Conservation (phyloP, 352 stramenopile genomes). For the Phytophthora uliginosa region DNA sequence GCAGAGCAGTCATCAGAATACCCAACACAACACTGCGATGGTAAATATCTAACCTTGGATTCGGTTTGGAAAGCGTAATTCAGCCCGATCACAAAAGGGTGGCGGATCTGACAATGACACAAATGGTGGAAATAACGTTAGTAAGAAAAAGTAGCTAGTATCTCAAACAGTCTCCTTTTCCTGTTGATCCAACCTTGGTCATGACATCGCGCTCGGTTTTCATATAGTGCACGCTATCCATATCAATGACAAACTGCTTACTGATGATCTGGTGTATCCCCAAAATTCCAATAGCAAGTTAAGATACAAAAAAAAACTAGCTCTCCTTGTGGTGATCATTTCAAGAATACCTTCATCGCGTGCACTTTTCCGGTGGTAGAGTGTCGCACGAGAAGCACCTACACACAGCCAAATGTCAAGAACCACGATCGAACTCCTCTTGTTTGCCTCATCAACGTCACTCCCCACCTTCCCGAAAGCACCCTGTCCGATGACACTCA, state of each 20-base stretch:
- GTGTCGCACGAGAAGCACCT: constrained; percentile 85
- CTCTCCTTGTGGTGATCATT: not conserved
- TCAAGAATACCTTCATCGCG: constrained; percentile 78
- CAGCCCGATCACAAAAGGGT: constrained; percentile 86
- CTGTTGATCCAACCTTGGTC: constrained; percentile 65
- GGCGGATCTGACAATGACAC: constrained; percentile 59
- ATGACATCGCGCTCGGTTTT: constrained; percentile 88
- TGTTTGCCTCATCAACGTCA: not conserved
- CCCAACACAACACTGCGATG: not conserved
- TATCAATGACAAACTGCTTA: constrained; percentile 85
- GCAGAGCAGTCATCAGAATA: constrained; percentile 3
- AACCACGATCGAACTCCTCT: not conserved
- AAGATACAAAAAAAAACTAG: too few relatives aligned
- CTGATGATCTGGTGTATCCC: constrained; percentile 77
- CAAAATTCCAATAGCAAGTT: not conserved
- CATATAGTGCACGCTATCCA: constrained; percentile 85
- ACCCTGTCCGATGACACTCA: constrained; percentile 96
- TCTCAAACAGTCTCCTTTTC: not conserved
- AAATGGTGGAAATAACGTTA: not conserved
- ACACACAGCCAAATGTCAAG: not conserved
- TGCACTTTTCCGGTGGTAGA: constrained; percentile 64
- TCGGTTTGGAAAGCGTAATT: constrained; percentile 87
- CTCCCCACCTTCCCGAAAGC: constrained; percentile 71
- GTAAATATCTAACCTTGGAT: constrained; percentile 60
- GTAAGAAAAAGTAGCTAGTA: not conserved